Base-by-base conservation (phyloP, 1,284 basidiomycete species). In the Volvariella volvacea region DNA sequence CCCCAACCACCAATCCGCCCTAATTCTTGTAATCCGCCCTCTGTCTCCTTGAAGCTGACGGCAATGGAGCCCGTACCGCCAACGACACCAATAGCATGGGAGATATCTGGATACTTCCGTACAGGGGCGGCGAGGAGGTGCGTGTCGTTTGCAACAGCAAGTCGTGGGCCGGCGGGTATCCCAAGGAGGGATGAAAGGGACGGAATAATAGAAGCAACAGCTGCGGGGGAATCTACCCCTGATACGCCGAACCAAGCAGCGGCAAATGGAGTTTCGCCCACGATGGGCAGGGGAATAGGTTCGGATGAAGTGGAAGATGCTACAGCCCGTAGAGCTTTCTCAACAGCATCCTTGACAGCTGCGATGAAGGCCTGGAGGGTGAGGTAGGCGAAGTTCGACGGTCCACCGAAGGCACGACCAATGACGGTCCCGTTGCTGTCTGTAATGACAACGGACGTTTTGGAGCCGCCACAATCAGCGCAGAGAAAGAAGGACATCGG, bases 381-480 rank as follows among this genome's bases (percentile, higher is more conserved):
- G 41, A 70, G 58, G 45, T 66, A 67, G 31, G 65, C 62, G 51
- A 67, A 63, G 49, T 68, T 67, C 42, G 65, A 70, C 3, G 66
- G 80, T 1, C 86, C 86, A 6, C 76, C 79, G 12, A 67, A 61
- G 0, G 76, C 82, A 25, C 80, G 78, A 1, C 75, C 82, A 40
- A 86, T 48, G 54, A 87, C 70, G 2, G 63, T 62, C 44, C 86
- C 83, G 3, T 67, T 49, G 17, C 55, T 53, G 55, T 80, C 69
- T 48, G 68, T 68, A 57, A 91, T 75, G 49, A 76, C 84, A 7
- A 74, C 83, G 19, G 81, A 74, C 4, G 87, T 88, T 67, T 91
- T 91, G 39, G 85, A 84, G 16, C 85, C 88, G 25, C 88, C 88
- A 50, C 87, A 89, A 61, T 90, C 86, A 48, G 85, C 78, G 55